Conservation (phyloP, 2,329 filamentous ascomycete genomes). For the Mariannaea elegans region DNA sequence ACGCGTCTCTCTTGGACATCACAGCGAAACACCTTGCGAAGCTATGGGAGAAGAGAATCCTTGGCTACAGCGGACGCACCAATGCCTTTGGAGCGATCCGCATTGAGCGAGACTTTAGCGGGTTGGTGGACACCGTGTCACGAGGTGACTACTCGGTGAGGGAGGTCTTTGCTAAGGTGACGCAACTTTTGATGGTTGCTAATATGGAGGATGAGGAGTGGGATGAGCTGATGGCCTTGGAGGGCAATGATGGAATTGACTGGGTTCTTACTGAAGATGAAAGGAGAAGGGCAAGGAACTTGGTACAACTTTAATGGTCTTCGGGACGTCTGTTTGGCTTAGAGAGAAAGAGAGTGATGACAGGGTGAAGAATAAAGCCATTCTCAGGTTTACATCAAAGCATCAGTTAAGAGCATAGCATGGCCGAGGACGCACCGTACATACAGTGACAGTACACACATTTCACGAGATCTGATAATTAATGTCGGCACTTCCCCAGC, state of each 20-base stretch:
- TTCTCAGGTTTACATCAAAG: background rate
- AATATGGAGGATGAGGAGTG: constrained; percentile 98
- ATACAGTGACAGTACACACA: too few species aligned
- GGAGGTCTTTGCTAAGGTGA: constrained; percentile 78
- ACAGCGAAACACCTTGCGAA: constrained; percentile 79
- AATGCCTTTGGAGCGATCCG: constrained; percentile 84
- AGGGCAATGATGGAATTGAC: constrained; percentile 70
- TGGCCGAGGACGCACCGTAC: background rate
- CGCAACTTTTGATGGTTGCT: constrained; percentile 84
- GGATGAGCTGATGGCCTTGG: constrained; percentile 72
- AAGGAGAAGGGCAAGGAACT: constrained; percentile 73
- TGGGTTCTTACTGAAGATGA: constrained; percentile 81
- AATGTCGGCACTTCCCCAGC: too few species aligned
- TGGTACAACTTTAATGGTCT: constrained; percentile 58
- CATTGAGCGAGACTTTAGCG: constrained; percentile 84
- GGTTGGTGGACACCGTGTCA: constrained; percentile 74
- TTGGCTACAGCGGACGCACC: constrained; percentile 79
- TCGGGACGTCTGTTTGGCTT: constrained; percentile 13
- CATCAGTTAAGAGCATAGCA: background rate
- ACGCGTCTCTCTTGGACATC: constrained; percentile 76
- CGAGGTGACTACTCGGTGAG: constrained; percentile 79
- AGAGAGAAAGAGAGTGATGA: constrained; percentile 12
- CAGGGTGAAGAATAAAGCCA: constrained; percentile 25
- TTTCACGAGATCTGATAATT: too few species aligned
- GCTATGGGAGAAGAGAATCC: constrained; percentile 87